Evolutionary conservation across 306 rosid species (phyloP), one percentile per base, ranked within the genome.

Genomic region (Dryas alaskensis): DNA sequence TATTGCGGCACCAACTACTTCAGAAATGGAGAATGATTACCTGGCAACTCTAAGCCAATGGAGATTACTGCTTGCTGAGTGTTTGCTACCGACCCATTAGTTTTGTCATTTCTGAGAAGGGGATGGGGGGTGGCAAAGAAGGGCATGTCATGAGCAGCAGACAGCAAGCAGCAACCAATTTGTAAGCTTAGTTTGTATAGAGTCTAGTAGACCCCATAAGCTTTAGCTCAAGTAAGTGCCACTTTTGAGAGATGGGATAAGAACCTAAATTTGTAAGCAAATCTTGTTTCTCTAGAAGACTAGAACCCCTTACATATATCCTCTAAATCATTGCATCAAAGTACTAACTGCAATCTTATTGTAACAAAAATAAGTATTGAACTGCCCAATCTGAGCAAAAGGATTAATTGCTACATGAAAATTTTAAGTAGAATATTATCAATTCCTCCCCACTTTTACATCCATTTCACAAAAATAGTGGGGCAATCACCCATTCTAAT

Each of bases 1-100:
- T 73, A 49, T 66, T 65, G 55, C 70, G 48, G 37, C 59, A 80
- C 73, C 76, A 42, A 76, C 71, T 63, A 70, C 40, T 60, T 8
- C 69, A 64, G 50, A 48, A 78, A 76, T 69, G 69, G 67, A 42
- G n/a, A 17, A 31, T 37, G 76, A 47, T 69, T 12, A 42, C 60
- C 25, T 66, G 71, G 60, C 71, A 19, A 54, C 77, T 63, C 7
- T 0, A 60, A 16, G 61, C 67, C 51, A 68, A 17, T 27, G 46
- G 74, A 39, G 31, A 17, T 10, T 14, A 47, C 55, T 5, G 49
- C 8, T 3, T 7, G 46, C 8, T 37, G 14, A 59, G 58, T 59
- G 67, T 62, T 45, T 14, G 31, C 58, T 57, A 27, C 58, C 67
- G n/a, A 5, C 46, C 58, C 76, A 27, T 47, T 10, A 46, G 57